phyloP scores from a whole-genome alignment of 768 basidiomycete genomes.

The Coprinopsis strossmayeri region DNA sequence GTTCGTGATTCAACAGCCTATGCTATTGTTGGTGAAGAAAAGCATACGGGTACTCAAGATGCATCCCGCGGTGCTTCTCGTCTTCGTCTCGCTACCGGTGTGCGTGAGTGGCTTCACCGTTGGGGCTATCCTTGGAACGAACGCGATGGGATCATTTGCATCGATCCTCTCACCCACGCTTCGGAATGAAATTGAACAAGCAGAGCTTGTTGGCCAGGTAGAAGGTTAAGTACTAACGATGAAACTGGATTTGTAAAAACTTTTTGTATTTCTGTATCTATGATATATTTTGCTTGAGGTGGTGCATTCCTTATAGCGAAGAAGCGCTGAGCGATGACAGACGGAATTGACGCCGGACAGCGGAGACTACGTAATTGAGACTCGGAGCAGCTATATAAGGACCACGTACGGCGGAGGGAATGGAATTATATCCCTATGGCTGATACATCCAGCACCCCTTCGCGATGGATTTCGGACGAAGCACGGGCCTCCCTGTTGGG shows the following conservation, averaged over 20 bases:
- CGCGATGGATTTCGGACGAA: constrained; percentile 13
- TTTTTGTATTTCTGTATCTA: not conserved
- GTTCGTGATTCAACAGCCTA: constrained; percentile 45
- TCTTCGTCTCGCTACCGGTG: constrained; percentile 75
- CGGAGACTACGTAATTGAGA: not conserved
- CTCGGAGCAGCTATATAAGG: too few species aligned
- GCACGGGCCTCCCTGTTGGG: constrained; percentile 15
- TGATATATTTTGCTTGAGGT: not conserved
- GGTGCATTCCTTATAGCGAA: too few species aligned
- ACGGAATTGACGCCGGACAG: not conserved
- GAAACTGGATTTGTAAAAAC: not conserved
- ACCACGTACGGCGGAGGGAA: too few species aligned
- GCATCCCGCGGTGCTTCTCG: constrained; percentile 74
- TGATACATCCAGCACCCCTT: not conserved
- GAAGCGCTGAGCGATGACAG: too few species aligned
- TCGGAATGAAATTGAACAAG: constrained; percentile 26
- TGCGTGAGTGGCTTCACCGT: constrained; percentile 86
- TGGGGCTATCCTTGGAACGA: constrained; percentile 98
- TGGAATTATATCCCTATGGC: constrained; percentile 1
- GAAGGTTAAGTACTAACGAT: not conserved
- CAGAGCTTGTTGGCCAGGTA: not conserved
- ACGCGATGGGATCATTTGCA: constrained; percentile 82
- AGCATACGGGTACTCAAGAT: constrained; percentile 92
- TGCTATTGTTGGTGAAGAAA: constrained; percentile 90
- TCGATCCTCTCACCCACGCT: constrained; percentile 77